Evolutionary conservation across 2,329 filamentous ascomycete genomes (phyloP), one percentile per base, ranked within the genome.

Genomic region (Dendryphion nanum): DNA sequence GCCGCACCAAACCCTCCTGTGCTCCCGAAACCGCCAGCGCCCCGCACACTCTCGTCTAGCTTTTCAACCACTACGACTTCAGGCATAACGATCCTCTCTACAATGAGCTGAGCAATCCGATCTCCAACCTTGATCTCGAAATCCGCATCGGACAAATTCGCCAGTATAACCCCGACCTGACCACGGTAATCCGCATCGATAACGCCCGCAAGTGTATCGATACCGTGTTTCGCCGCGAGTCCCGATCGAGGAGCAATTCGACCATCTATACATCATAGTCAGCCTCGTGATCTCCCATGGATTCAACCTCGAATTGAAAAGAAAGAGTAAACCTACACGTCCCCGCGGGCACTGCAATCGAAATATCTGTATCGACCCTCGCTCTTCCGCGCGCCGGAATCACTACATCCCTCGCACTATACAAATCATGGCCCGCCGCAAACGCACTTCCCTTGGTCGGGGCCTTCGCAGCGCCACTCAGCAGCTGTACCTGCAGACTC

Each of bases 111-210:
- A 29, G 93, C 94, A 59, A 98, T 75, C 37, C 93, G 85, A 68
- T 98, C 93, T 34, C 91, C 91, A 61, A 85, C 82, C 59, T 85
- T 84, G 50, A 98, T 75, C 30, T 71, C 75, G 61, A 94, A 97
- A 64, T 95, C 89, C 28, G 71, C 70, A 35, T 95, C 89, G 35
- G 78, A 78, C 67, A 95, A 84, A 72, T 98, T 98, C 69, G 97
- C 97, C 36, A 98, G 79, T 51, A 98, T 77, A 18, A 98, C 86
- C 75, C 94, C 95, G 57, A 98, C 85, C 52, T 86, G 86, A 15
- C 93, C 93, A 23, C 93, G 81, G 74, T 98, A 98, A 69, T 98
- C 93, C 21, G 91, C 90, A 67, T 98, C 93, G 56, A 98, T 97
- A 48, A 98, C 93, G 38, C 93, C 93, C 0, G 93, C 93, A 46